A percentile compares a stretch with the other conserved stretches of the same genome.
Evolutionary conservation across 192 early-diverging fungal species (phyloP).

Genomic region (Paraglomus occultum): DNA sequence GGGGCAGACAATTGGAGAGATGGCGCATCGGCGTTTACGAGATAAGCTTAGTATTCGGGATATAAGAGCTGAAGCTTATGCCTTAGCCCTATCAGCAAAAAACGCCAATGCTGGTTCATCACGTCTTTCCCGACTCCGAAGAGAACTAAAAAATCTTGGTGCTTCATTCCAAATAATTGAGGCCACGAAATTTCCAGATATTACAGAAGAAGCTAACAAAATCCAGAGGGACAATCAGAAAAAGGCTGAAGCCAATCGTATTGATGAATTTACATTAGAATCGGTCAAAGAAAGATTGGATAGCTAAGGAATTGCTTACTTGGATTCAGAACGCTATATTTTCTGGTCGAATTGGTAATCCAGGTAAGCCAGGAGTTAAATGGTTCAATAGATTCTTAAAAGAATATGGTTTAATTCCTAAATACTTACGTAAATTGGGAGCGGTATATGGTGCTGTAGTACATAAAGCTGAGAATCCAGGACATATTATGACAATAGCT

Average conservation of each 20-base stretch:
- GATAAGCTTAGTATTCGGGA: conserved; percentile 9
- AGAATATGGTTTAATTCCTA: conserved; percentile 20
- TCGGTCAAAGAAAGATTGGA: not conserved
- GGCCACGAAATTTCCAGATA: conserved; percentile 14
- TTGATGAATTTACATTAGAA: too few relatives aligned
- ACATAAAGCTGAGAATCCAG: not conserved
- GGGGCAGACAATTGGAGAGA: conserved; percentile 12
- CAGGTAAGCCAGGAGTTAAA: not conserved
- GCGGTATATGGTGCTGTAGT: not conserved
- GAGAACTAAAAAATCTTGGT: conserved; percentile 10
- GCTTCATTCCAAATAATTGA: conserved; percentile 9
- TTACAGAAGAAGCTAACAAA: conserved; percentile 5
- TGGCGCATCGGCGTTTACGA: not conserved
- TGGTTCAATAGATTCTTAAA: conserved; percentile 14
- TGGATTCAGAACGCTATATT: not conserved
- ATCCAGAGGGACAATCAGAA: too few relatives aligned
- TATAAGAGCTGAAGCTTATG: conserved; percentile 12
- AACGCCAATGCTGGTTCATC: conserved; percentile 15
- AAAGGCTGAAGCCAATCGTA: too few relatives aligned
- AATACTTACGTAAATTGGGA: conserved; percentile 17
- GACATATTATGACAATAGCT: not conserved
- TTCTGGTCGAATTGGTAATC: not conserved
- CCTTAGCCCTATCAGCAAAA: conserved; percentile 3
- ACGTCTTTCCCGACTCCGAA: conserved; percentile 7
- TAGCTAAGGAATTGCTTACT: not conserved